phyloP scores from a whole-genome alignment of 108 stramenopile genomes.

The Skeletonema menzelii region DNA sequence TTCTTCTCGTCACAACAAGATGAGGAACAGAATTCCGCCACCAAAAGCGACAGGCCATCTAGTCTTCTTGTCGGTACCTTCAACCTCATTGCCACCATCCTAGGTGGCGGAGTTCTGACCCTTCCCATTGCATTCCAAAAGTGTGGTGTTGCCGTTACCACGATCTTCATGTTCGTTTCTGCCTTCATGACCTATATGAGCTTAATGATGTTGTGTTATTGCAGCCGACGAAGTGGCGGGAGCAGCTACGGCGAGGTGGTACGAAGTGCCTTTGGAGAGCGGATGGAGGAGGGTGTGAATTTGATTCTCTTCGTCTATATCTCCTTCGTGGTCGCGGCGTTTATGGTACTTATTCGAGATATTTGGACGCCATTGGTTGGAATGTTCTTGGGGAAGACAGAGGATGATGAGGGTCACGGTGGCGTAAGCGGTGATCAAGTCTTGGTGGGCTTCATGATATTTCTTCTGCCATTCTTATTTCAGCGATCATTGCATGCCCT shows the following conservation, averaged over 20 bases:
- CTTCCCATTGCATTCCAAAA: constrained; percentile 57
- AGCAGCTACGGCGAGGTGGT: constrained; percentile 72
- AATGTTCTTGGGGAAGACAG: background rate
- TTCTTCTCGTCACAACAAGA: constrained; percentile 20
- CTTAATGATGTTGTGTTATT: constrained; percentile 70
- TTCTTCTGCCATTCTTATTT: background rate
- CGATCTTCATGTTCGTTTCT: constrained; percentile 48
- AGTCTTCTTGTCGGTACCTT: constrained; percentile 61
- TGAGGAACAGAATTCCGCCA: background rate
- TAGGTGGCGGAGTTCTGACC: constrained; percentile 62
- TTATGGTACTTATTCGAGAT: constrained; percentile 82
- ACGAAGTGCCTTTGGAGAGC: constrained; percentile 65
- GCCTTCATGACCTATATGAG: constrained; percentile 54
- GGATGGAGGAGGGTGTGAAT: constrained; percentile 56
- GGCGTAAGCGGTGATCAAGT: background rate
- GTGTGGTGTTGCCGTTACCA: constrained; percentile 47
- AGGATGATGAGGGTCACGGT: background rate
- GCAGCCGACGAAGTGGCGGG: constrained; percentile 70
- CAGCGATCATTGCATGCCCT: background rate
- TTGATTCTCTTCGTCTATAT: constrained; percentile 57
- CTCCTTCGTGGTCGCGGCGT: constrained; percentile 71
- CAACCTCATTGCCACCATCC: constrained; percentile 80
- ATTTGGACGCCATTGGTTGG: constrained; percentile 67
- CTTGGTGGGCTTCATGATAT: background rate
- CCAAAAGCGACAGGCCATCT: constrained; percentile 46